Percentiles rank a stretch among this genome's conserved stretches.
phyloP scores from a whole-genome alignment of 257 asterid genomes.

The Lithospermum erythrorhizon region DNA sequence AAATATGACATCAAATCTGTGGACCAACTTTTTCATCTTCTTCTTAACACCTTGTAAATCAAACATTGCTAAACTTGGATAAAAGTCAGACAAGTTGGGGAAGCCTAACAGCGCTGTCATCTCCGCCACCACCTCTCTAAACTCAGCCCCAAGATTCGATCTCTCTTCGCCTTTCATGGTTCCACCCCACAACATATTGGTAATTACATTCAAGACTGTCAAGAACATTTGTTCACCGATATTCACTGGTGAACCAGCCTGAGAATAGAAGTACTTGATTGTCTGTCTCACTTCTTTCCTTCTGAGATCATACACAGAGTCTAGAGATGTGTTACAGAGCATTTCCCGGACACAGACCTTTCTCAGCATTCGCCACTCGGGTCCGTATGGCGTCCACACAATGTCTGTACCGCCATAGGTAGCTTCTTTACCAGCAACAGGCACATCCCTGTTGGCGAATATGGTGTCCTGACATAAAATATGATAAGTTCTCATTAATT shows the following conservation, averaged over 20 bases:
- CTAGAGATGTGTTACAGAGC: constrained; percentile 27
- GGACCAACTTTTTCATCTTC: constrained; percentile 11
- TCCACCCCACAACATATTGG: constrained; percentile 40
- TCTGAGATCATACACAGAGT: constrained; percentile 22
- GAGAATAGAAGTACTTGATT: constrained; percentile 5
- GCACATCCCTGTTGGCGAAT: constrained; percentile 34
- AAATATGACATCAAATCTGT: constrained; percentile 3
- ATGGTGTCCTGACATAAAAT: too few relatives aligned
- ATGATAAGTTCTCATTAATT: too few relatives aligned
- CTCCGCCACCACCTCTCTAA: constrained; percentile 26
- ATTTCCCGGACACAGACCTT: constrained; percentile 34
- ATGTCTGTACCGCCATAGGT: constrained; percentile 33
- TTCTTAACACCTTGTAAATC: constrained; percentile 41
- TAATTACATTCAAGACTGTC: constrained; percentile 27
- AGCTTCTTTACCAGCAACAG: constrained; percentile 3
- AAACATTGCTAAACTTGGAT: constrained; percentile 30
- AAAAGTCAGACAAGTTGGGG: constrained; percentile 49
- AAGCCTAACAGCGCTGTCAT: constrained; percentile 20
- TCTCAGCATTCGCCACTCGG: constrained; percentile 41
- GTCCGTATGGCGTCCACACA: constrained; percentile 27
- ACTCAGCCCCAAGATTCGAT: constrained; percentile 26
- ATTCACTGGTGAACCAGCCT: constrained; percentile 11
- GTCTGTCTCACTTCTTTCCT: constrained; percentile 22
- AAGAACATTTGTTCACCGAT: constrained; percentile 32
- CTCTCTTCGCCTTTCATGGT: constrained; percentile 15